Evolutionary conservation across 768 basidiomycete genomes (phyloP), one percentile per base, ranked within the genome.

Genomic region (Lactarius akahatsu): DNA sequence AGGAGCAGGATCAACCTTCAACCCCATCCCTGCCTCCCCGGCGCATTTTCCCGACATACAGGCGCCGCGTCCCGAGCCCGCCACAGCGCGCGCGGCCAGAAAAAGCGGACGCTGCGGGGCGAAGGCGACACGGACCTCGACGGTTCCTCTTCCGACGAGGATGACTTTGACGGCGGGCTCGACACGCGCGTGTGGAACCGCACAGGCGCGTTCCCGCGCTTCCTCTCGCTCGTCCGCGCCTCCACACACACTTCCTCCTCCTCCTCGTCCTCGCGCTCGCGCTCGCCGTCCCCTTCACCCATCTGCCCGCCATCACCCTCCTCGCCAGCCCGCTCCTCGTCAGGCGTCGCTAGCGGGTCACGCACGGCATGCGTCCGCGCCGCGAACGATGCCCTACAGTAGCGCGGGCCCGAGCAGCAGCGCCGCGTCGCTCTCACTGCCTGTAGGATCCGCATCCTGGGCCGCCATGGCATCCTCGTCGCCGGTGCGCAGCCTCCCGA

Each of bases 151-250:
- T 63, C 59, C 34, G 64, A 65, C 18, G 64, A 66, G 34, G 68
- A 69, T 10, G 61, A 60, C 41, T 63, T 55, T 60, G 70, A 69
- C 38, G 68, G 68, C 32, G 70, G 70, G 34, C 68, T 71, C 55
- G 64, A 71, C 66, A 68, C 73, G 57, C 71, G 66, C 40, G 62
- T 62, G 1, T 77, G 76, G 76, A 77, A 77, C 68, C 62, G 59
- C 18, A 57, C 36, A 2, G 67, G 65, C 54, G 72, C 74, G 10
- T 77, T 76, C 67, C 30, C 57, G 52, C 72, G 69, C 16, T 76
- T 76, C 69, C 72, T 77, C 57, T 32, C 62, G 47, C 72, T 66
- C 38, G 66, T 74, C 61, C 73, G 64, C 28, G 61, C 62, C 18
- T 15, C 40, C 28, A 67, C 30, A 41, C 50, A 18, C 69, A 71